These are phyloP conservation scores for Colletotrichum sp. DNA, from an alignment of 2,329 filamentous ascomycete species.

Conservation along the genomic window DNA sequence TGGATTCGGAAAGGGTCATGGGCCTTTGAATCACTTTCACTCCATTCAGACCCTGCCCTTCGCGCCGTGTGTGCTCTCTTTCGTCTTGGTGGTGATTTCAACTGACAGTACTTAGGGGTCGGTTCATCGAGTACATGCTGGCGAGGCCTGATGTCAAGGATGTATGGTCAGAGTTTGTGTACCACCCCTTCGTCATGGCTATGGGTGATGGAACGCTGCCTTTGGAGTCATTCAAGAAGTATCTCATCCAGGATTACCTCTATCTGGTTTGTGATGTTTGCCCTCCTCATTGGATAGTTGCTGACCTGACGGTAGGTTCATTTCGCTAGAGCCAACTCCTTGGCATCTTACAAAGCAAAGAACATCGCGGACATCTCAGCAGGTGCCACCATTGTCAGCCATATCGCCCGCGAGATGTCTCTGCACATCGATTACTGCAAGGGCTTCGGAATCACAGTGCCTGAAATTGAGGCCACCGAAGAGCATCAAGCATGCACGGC, in stretches of 20 bases:
- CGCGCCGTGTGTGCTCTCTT: slow-evolving; percentile 44
- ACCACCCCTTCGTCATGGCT: slow-evolving; percentile 82
- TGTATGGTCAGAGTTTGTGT: slow-evolving; percentile 77
- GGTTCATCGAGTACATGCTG: slow-evolving; percentile 84
- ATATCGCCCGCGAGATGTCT: slow-evolving; percentile 80
- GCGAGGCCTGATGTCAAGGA: slow-evolving; percentile 74
- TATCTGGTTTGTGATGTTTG: slow-evolving; percentile 67
- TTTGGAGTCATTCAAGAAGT: slow-evolving; percentile 80
- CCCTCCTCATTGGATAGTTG: no score
- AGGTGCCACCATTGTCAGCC: slow-evolving; percentile 73
- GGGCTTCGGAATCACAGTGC: slow-evolving; percentile 76
- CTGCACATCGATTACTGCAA: slow-evolving; percentile 85
- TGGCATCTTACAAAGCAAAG: slow-evolving; percentile 85
- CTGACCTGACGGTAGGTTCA: slow-evolving; percentile 63
- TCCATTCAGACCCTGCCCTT: slow-evolving; percentile 73
- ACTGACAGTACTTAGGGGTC: slow-evolving; percentile 49
- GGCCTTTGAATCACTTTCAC: slow-evolving; percentile 82
- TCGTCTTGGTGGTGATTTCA: background rate
- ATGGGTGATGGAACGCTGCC: slow-evolving; percentile 80
- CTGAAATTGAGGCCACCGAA: slow-evolving; percentile 74
- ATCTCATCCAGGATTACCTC: slow-evolving; percentile 91
- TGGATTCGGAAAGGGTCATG: slow-evolving; percentile 69
- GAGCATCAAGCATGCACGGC: slow-evolving; percentile 84
- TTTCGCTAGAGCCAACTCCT: slow-evolving; percentile 84
- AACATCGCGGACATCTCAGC: slow-evolving; percentile 74